These are phyloP conservation scores for Orbilia quercus DNA, from an alignment of 2,329 filamentous ascomycete genomes.

Conservation along the genomic window DNA sequence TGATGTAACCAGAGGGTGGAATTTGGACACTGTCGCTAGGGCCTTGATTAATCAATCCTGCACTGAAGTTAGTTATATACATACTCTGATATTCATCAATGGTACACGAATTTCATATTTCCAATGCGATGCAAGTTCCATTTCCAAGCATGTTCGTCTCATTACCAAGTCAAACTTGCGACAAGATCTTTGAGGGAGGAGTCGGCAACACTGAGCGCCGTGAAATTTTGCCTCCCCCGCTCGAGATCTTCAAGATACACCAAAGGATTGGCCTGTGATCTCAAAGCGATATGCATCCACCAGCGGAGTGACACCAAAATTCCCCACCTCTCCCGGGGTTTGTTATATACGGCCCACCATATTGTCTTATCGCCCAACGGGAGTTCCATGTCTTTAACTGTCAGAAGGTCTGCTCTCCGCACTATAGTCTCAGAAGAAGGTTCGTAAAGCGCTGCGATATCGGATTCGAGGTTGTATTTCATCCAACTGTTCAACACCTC, in stretches of 20 bases:
- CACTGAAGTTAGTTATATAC: too few relatives aligned
- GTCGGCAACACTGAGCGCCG: conserved; percentile 7
- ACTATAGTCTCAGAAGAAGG: conserved; percentile 16
- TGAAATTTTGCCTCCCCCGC: conserved; percentile 28
- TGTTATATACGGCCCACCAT: conserved; percentile 27
- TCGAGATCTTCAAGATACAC: conserved; percentile 36
- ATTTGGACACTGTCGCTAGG: too few relatives aligned
- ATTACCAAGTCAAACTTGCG: neutral
- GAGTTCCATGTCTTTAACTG: conserved; percentile 27
- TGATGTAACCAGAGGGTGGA: too few relatives aligned
- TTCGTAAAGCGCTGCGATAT: conserved; percentile 29
- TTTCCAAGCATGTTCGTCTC: too few relatives aligned
- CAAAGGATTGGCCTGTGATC: conserved; percentile 10
- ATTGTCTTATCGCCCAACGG: conserved; percentile 21
- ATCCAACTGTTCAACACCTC: conserved; percentile 27
- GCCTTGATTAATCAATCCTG: too few relatives aligned
- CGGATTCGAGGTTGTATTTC: conserved; percentile 25
- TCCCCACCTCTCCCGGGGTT: conserved; percentile 11
- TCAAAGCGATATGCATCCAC: conserved; percentile 11
- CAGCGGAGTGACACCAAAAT: conserved; percentile 9
- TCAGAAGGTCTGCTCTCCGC: conserved; percentile 15
- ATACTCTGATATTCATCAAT: too few relatives aligned
- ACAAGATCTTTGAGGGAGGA: conserved; percentile 7
- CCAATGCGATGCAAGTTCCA: too few relatives aligned
- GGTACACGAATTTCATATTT: too few relatives aligned